Base-by-base conservation (phyloP, 495 filamentous ascomycete genomes). In the Clavariopsis aquatica region DNA sequence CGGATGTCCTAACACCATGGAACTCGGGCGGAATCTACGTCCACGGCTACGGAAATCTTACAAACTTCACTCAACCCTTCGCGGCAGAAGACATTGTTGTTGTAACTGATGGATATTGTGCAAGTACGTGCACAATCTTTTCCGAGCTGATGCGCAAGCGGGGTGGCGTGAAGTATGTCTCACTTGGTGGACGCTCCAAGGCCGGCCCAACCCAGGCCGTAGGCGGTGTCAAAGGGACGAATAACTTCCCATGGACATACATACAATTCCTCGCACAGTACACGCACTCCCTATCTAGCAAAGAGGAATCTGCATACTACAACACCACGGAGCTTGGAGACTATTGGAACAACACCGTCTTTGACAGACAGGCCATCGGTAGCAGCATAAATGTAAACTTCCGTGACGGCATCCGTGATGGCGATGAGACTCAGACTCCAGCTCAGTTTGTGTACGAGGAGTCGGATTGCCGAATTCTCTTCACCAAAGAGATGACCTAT, bases 71-170 rank as follows among this genome's bases (percentile, higher is more conserved):
- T 22, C 68, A 71, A 57, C 73, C 73, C 15, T 75, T 77, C 57
- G 38, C n/a, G 1, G 60, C 69, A 20, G 68, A 75, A 10, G 67
- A 76, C 57, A 70, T 76, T 49, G 65, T 75, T 34, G 67, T 76
- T 9, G 66, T 76, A 19, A 60, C 65, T n/a, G 85, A 89, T 69
- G 86, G 87, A 45, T 79, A 80, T 65, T 90, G 87, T 73, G 82
- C 80, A 23, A 87, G 84, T 4, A 85, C 85, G 1, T 90, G 87
- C 75, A 81, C 83, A 9, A 73, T 87, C 57, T 84, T 87, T 73
- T 75, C 76, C 52, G 80, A 84, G 38, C 77, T 86, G 52, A 79
- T 88, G 74, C 76, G 80, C 1, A 74, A 79, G 56, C 77, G 81
- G 64, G 83, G 76, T 2, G 78, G 78, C 47, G 82, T 90, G 0